These are phyloP conservation scores for Sugiyamaella chiloensis DNA, from an alignment of 805 yeast species.

Conservation along the genomic window DNA sequence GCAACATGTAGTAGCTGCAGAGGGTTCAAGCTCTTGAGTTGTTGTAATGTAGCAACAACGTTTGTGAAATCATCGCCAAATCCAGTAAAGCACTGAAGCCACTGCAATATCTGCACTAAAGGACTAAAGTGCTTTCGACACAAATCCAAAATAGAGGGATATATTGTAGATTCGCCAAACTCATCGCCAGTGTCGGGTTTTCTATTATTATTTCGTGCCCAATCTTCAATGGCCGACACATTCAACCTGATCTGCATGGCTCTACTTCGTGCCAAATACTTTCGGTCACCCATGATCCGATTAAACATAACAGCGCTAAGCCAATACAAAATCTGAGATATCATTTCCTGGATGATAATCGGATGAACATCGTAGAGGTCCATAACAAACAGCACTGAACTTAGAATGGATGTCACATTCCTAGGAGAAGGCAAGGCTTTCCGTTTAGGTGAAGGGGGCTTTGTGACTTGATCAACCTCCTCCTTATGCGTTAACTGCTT, in stretches of 20 bases:
- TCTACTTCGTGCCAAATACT: conserved; percentile 70
- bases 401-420: conserved; percentile 76
- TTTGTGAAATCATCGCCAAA: conserved; percentile 49
- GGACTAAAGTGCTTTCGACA: conserved; percentile 70
- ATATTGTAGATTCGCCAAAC: conserved; percentile 33
- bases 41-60: conserved; percentile 47
- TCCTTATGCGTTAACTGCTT: conserved; percentile 57
- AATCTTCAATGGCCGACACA: conserved; percentile 82
- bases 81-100: conserved; percentile 83
- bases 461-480: conserved; percentile 69
- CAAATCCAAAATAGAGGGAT: conserved; percentile 60
- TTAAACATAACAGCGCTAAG: conserved; percentile 71
- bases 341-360: conserved; percentile 69
- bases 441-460: conserved; percentile 79
- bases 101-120: conserved; percentile 74
- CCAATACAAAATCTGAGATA: conserved; percentile 77
- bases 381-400: conserved; percentile 82
- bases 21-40: conserved; percentile 61
- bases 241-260: conserved; percentile 91
- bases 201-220: conserved; percentile 74
- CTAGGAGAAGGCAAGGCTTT: conserved; percentile 89
- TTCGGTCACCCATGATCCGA: conserved; percentile 61
- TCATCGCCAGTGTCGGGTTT: conserved; percentile 39
- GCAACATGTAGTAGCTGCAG: conserved; percentile 66
- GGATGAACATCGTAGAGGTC: conserved; percentile 80